Percentiles rank a stretch among this genome's conserved stretches.
Conservation (phyloP, 306 rosid species). For the Astragalus glycyphyllos region DNA sequence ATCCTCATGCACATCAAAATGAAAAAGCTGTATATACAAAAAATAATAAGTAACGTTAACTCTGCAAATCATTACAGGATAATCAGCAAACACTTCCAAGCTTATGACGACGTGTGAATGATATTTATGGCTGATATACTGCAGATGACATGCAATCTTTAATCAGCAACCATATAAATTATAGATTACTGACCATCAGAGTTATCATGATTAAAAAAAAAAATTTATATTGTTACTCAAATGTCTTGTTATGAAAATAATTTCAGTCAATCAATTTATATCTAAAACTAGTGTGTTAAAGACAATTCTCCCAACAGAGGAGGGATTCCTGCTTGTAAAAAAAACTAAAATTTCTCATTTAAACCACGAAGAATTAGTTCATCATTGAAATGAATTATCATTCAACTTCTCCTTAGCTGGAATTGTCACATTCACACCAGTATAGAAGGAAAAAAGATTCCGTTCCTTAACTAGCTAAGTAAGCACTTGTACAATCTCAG, state of each 20-base stretch:
- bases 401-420: background rate
- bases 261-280: background rate
- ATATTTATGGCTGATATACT: background rate
- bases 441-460: background rate
- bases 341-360: background rate
- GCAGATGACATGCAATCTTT: slow-evolving; percentile 13
- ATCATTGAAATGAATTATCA: background rate
- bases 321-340: background rate
- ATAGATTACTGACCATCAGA: slow-evolving; percentile 3
- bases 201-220: background rate
- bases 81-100: slow-evolving; percentile 9
- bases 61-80: slow-evolving; percentile 2
- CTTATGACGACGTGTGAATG: background rate
- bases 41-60: slow-evolving; percentile 33
- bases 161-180: background rate
- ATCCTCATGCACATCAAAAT: slow-evolving; percentile 97
- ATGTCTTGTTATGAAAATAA: too few relatives aligned
- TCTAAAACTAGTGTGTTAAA: background rate
- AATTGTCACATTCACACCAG: background rate
- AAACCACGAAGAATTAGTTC: slow-evolving; percentile 9
- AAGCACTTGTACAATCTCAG: background rate
- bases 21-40: slow-evolving; percentile 70
- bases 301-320: background rate
- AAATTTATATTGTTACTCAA: too few relatives aligned
- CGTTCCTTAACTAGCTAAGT: background rate